Conservation (phyloP, 768 basidiomycete species). For the Boletellus sp. region DNA sequence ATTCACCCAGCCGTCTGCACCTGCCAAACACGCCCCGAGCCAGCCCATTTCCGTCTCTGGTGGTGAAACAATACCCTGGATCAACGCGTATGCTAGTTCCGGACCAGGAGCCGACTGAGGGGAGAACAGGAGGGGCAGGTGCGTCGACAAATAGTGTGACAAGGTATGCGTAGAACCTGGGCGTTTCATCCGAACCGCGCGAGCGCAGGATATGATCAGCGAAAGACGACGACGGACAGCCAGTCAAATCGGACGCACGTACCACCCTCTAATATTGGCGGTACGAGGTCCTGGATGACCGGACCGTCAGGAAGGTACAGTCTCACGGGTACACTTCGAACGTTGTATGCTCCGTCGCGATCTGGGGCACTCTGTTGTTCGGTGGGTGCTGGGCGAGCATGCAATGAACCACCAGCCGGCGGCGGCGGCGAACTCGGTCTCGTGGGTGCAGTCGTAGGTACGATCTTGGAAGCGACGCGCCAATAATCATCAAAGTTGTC, state of each 20-base stretch:
- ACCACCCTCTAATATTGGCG: conserved; percentile 79
- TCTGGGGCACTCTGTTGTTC: conserved; percentile 54
- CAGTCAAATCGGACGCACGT: conserved; percentile 20
- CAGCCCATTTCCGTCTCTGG: conserved; percentile 89
- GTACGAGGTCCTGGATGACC: conserved; percentile 84
- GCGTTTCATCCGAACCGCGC: background rate
- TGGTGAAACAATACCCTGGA: conserved; percentile 84
- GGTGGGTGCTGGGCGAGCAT: conserved; percentile 60
- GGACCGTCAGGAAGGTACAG: conserved; percentile 90
- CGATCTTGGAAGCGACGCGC: conserved; percentile 89
- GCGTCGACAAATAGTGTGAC: conserved; percentile 58
- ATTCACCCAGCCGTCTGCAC: conserved; percentile 94
- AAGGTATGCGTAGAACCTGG: conserved; percentile 74
- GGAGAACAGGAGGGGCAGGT: conserved; percentile 80
- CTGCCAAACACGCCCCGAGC: conserved; percentile 88
- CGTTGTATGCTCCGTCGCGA: conserved; percentile 81
- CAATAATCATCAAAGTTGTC: conserved; percentile 97
- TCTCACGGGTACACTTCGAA: conserved; percentile 84
- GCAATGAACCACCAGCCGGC: conserved; percentile 53
- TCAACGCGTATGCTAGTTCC: conserved; percentile 69
- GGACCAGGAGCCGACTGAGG: conserved; percentile 38
- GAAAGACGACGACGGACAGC: background rate
- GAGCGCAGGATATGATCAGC: background rate
- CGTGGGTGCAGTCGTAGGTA: conserved; percentile 69
- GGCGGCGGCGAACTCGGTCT: conserved; percentile 56